Conservation (phyloP, 306 rosid genomes). For the Quercus ilex region DNA sequence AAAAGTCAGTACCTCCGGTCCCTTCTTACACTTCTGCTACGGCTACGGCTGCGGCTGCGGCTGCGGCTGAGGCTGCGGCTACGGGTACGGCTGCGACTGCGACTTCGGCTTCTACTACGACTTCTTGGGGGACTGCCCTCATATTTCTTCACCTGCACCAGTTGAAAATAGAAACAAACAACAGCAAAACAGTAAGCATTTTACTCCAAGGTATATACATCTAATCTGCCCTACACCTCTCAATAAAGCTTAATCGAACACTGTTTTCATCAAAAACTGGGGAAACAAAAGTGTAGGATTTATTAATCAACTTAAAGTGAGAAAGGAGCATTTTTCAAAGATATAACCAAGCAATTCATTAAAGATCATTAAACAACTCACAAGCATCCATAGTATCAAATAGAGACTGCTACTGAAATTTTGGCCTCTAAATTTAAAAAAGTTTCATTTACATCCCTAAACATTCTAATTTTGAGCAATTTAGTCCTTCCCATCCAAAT, state of each 20-base stretch:
- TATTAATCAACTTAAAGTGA: neutral
- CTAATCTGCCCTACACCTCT: neutral
- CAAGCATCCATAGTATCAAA: neutral
- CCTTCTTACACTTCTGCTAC: constrained; percentile 62
- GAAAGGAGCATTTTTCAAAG: neutral
- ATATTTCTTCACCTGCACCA: constrained; percentile 68
- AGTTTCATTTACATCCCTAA: neutral
- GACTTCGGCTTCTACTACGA: constrained; percentile 69
- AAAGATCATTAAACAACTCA: neutral
- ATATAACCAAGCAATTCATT: neutral
- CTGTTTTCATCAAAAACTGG: neutral
- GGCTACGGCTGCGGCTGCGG: constrained; percentile 40
- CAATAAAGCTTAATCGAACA: neutral
- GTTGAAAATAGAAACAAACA: constrained; percentile 1
- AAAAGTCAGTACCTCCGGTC: constrained; percentile 51
- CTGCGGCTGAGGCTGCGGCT: constrained; percentile 79
- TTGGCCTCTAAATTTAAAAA: neutral
- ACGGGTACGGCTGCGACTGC: neutral
- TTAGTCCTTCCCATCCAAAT: neutral
- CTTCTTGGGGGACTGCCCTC: constrained; percentile 84
- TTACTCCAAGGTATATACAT: neutral
- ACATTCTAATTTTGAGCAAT: neutral
- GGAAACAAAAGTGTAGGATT: neutral
- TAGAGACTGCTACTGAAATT: neutral
- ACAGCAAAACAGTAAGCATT: neutral